Base-by-base conservation (phyloP, 2,329 filamentous ascomycete species). In the Diaporthe citrichinensis region DNA sequence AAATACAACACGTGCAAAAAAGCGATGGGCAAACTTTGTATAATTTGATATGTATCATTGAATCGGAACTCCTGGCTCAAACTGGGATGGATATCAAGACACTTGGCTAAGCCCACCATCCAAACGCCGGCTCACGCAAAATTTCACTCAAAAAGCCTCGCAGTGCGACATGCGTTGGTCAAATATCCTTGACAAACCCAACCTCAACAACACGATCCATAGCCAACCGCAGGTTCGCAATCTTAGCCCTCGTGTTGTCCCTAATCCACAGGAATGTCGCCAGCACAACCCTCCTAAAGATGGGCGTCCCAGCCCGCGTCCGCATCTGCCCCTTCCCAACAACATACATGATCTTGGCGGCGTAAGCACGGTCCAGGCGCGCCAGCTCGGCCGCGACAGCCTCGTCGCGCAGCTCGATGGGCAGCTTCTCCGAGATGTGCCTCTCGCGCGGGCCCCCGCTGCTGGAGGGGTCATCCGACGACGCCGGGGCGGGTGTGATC, bases 141-240 rank as follows among this genome's bases (percentile, higher is more conserved):
- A 65, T 17, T 36, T 15, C 25, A 23, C 10, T 17, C 41, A 6
- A 41, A 8, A 41, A 57, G 36, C 49, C 36, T 31, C 67, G 25
- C 15, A 4, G 14, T 6, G 10, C 4, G 1, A 15, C 4, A 1
- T 23, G 10, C 31, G 8, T n/a, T 14, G 20, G 4, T 79, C 68
- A 92, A 58, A 93, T 90, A 72, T 92, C 90, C 82, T 92, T 93
- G 2, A 93, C 88, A 79, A 93, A 93, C 0, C 92, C 92, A 31
- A 93, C 90, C 82, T 93, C 92, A 28, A 93, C 89, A 44, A 93
- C 82, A 68, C 88, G 87, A 73, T 93, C 91, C 76, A 89, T 87
- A 0, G 88, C 86, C 57, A 92, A 82, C 67, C 88, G 84, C 77
- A 93, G 81, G 77, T 91, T 91, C 41, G 91, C 90, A 82, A 93